phyloP scores from a whole-genome alignment of 2,329 filamentous ascomycete genomes.

The Trichoderma sp. region DNA sequence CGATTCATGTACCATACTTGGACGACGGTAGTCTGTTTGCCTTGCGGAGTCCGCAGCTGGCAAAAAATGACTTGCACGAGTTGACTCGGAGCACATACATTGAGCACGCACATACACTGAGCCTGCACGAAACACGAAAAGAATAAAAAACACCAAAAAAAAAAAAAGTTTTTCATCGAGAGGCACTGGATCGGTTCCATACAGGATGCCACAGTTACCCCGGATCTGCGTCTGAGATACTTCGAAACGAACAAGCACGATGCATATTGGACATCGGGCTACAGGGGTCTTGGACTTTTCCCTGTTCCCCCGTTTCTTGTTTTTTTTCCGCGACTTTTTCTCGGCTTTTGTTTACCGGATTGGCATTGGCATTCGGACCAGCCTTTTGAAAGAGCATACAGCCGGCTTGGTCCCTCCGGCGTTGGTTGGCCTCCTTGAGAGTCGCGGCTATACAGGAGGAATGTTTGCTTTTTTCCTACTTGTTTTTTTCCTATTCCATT shows the following conservation, averaged over 20 bases:
- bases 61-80: conserved; percentile 15
- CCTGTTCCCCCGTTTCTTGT: background rate
- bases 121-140: background rate
- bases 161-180: background rate
- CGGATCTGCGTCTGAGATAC: conserved; percentile 5
- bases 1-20: conserved; percentile 24
- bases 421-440: conserved; percentile 22
- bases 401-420: conserved; percentile 24
- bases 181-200: conserved; percentile 1
- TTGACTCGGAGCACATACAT: conserved; percentile 1
- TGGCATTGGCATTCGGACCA: conserved; percentile 7
- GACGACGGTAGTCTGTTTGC: conserved; percentile 9
- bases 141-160: background rate
- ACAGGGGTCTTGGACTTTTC: conserved; percentile 3
- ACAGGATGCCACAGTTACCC: background rate
- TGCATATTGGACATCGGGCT: conserved; percentile 18
- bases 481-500: background rate
- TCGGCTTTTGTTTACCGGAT: conserved; percentile 29
- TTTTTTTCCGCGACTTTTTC: background rate
- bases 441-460: conserved; percentile 25
- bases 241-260: conserved; percentile 12
- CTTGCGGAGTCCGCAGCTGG: conserved; percentile 1
- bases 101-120: background rate
- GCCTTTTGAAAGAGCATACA: background rate
- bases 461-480: background rate